Conservation (phyloP, 176 grass and related monocot genomes). For the Eleusine indica region DNA sequence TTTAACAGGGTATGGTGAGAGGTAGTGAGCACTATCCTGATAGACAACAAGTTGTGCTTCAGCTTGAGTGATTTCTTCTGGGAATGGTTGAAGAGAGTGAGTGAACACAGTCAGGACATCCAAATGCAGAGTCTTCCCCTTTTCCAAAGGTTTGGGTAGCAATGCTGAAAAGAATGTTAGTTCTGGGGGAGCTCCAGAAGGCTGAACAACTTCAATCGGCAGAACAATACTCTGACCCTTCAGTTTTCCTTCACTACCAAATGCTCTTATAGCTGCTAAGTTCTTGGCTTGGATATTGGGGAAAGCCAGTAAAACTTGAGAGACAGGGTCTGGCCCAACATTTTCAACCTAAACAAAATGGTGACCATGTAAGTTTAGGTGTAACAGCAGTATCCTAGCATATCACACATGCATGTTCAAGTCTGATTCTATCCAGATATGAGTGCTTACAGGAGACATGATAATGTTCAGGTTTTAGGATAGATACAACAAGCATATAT, state of each 20-base stretch:
- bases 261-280: slow-evolving; percentile 79
- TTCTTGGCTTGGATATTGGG: slow-evolving; percentile 82
- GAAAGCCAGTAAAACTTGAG: slow-evolving; percentile 85
- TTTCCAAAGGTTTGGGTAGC: slow-evolving; percentile 71
- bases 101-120: slow-evolving; percentile 80
- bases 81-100: slow-evolving; percentile 83
- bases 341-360: slow-evolving; percentile 72
- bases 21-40: slow-evolving; percentile 77
- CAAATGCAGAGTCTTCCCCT: slow-evolving; percentile 67
- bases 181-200: slow-evolving; percentile 67
- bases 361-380: background rate
- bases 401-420: slow-evolving; percentile 16
- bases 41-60: slow-evolving; percentile 94
- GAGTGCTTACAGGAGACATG: background rate
- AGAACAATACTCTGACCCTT: slow-evolving; percentile 59
- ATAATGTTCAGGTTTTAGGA: background rate
- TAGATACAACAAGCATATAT: background rate
- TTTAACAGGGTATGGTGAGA: slow-evolving; percentile 87
- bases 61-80: slow-evolving; percentile 93
- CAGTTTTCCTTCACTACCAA: slow-evolving; percentile 73
- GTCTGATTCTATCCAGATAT: background rate
- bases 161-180: slow-evolving; percentile 78
- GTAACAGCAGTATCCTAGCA: slow-evolving; percentile 26
- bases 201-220: slow-evolving; percentile 64
- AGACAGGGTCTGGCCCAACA: slow-evolving; percentile 59